These are phyloP conservation scores for Sarocladiaceae sp. DNA, from an alignment of 2,329 filamentous ascomycete species.

Conservation along the genomic window DNA sequence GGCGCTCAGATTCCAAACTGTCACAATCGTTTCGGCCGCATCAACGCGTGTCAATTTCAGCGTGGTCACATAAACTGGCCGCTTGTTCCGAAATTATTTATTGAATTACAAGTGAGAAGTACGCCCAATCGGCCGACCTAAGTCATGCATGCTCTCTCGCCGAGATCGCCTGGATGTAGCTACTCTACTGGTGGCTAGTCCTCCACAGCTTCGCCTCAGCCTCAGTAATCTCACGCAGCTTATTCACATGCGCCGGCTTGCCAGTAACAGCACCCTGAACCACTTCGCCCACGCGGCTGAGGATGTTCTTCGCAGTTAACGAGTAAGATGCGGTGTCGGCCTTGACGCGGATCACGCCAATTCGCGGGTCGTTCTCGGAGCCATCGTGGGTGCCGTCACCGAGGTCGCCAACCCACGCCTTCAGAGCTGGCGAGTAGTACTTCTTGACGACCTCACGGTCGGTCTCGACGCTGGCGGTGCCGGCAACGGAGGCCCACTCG, in stretches of 20 bases:
- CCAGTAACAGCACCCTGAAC: conserved; percentile 71
- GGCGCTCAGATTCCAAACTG: too few species aligned
- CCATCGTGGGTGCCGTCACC: conserved; percentile 80
- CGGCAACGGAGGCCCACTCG: conserved; percentile 85
- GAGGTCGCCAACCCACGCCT: conserved; percentile 82
- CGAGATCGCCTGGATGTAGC: too few species aligned
- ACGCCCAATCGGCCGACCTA: too few species aligned
- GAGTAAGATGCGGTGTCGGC: conserved; percentile 68
- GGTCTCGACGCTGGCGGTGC: conserved; percentile 61
- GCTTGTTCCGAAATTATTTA: too few species aligned
- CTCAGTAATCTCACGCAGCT: conserved; percentile 65
- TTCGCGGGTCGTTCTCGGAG: conserved; percentile 71
- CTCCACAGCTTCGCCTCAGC: conserved; percentile 58
- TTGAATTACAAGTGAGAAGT: too few species aligned
- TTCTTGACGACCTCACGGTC: conserved; percentile 64
- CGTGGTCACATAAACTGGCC: too few species aligned
- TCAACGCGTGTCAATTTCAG: too few species aligned
- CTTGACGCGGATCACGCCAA: conserved; percentile 74
- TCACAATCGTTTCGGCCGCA: too few species aligned
- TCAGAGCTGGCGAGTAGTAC: conserved; percentile 67
- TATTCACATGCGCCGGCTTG: conserved; percentile 65
- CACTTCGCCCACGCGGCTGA: conserved; percentile 62
- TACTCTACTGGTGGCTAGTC: conserved; percentile 11
- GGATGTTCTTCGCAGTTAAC: conserved; percentile 52
- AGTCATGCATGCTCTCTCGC: too few species aligned